These are phyloP conservation scores for Ophiostoma perfectum DNA, from an alignment of 2,329 filamentous ascomycete species.

Conservation along the genomic window DNA sequence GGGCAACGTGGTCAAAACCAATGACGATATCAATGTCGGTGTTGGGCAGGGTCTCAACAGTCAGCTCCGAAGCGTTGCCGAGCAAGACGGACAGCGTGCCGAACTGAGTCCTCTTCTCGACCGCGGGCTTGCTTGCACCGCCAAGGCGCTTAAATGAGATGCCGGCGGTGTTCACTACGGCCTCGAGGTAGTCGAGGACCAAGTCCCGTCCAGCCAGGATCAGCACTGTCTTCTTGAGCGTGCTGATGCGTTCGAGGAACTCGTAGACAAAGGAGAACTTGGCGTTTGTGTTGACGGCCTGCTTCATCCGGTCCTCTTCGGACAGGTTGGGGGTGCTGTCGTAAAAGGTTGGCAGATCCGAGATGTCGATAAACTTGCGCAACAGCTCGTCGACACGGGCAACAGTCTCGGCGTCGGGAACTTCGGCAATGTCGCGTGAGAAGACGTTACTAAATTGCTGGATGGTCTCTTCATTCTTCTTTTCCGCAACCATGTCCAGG, in stretches of 20 bases:
- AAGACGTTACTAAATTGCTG: conserved; percentile 43
- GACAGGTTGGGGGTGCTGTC: conserved; percentile 42
- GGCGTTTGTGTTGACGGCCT: conserved; percentile 51
- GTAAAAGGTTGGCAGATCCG: conserved; percentile 52
- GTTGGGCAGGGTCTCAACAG: conserved; percentile 32
- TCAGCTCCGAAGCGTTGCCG: conserved; percentile 36
- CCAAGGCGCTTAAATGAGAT: conserved; percentile 34
- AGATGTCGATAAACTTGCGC: conserved; percentile 47
- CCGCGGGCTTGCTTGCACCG: neutral
- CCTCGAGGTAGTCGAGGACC: conserved; percentile 48
- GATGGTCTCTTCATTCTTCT: conserved; percentile 41
- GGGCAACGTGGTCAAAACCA: conserved; percentile 49
- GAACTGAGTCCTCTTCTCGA: neutral
- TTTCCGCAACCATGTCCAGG: conserved; percentile 43
- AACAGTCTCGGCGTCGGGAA: conserved; percentile 39
- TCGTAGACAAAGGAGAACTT: conserved; percentile 58
- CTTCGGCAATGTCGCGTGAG: conserved; percentile 35
- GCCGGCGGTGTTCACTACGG: conserved; percentile 41
- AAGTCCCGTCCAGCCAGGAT: conserved; percentile 49
- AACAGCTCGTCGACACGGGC: conserved; percentile 49
- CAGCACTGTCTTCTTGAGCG: conserved; percentile 44
- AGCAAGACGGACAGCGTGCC: conserved; percentile 38
- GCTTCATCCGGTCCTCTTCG: conserved; percentile 44
- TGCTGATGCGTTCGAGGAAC: conserved; percentile 44
- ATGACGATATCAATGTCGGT: conserved; percentile 47